A percentile compares a stretch with the other conserved stretches of the same genome.
Conservation (phyloP, 148 eudicot genomes). For the Fagopyrum esculentum region DNA sequence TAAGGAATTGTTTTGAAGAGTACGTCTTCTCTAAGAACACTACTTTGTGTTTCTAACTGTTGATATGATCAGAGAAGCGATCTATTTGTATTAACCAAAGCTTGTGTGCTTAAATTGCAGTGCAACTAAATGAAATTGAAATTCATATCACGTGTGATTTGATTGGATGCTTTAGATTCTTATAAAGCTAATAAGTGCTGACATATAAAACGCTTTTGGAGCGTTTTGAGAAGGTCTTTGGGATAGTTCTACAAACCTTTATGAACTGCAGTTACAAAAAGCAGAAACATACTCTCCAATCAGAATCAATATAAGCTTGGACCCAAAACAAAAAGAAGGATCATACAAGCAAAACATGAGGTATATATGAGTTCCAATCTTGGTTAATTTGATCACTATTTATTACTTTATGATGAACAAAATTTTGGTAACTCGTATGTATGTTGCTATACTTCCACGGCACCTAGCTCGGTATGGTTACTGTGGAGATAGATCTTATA, state of each 20-base stretch:
- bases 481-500: neutral
- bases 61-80: conserved; percentile 2
- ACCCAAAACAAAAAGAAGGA: neutral
- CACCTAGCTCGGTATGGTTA: neutral
- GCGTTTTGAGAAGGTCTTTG: no score
- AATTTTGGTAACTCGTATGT: neutral
- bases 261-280: no score
- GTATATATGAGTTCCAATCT: neutral
- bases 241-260: no score
- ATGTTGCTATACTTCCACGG: neutral
- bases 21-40: neutral
- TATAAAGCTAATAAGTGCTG: neutral
- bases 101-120: neutral
- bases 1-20: neutral
- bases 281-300: neutral
- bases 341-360: neutral
- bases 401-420: neutral
- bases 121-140: neutral
- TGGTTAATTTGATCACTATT: neutral
- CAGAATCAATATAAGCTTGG: neutral
- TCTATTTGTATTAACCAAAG: neutral
- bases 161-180: no score
- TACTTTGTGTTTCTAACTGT: no score
- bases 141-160: neutral
- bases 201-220: no score